A percentile compares a stretch with the other conserved stretches of the same genome.
These are phyloP conservation scores for Rauvolfia tetraphylla DNA, from an alignment of 257 asterid species.

Conservation along the genomic window DNA sequence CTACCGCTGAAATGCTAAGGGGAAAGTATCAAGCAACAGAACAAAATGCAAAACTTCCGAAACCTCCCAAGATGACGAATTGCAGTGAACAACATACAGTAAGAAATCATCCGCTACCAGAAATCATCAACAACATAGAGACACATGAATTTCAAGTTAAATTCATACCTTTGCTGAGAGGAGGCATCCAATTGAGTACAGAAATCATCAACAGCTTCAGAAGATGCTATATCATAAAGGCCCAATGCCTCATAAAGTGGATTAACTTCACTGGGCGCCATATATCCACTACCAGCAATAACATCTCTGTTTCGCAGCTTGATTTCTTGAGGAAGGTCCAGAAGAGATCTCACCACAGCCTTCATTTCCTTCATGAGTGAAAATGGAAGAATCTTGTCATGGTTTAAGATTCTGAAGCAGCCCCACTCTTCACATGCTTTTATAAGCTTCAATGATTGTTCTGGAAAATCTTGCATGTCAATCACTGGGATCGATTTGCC, in stretches of 20 bases:
- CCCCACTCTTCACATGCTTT: constrained; percentile 47
- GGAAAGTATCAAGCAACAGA: not conserved
- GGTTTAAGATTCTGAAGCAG: constrained; percentile 33
- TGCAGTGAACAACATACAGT: not conserved
- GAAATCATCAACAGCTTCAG: constrained; percentile 40
- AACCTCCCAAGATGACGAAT: not conserved
- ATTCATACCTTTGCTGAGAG: constrained; percentile 46
- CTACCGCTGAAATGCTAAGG: not conserved
- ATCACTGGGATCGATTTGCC: constrained; percentile 32
- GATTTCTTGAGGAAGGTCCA: constrained; percentile 52
- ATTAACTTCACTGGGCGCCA: constrained; percentile 44
- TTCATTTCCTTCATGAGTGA: constrained; percentile 55
- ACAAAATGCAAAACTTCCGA: not conserved
- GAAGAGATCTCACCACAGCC: constrained; percentile 31
- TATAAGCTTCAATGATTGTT: constrained; percentile 21
- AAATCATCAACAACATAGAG: too few relatives aligned
- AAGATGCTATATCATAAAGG: constrained; percentile 48
- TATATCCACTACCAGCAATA: constrained; percentile 58
- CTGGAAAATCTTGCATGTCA: constrained; percentile 38
- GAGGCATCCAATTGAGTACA: constrained; percentile 46
- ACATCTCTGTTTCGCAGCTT: constrained; percentile 45
- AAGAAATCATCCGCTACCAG: too few relatives aligned
- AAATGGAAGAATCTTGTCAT: constrained; percentile 24
- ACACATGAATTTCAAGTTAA: not conserved
- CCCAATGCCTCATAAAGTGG: constrained; percentile 71